Base-by-base conservation (phyloP, 2,329 filamentous ascomycete genomes). In the Colletotrichum gloeosporioides region DNA sequence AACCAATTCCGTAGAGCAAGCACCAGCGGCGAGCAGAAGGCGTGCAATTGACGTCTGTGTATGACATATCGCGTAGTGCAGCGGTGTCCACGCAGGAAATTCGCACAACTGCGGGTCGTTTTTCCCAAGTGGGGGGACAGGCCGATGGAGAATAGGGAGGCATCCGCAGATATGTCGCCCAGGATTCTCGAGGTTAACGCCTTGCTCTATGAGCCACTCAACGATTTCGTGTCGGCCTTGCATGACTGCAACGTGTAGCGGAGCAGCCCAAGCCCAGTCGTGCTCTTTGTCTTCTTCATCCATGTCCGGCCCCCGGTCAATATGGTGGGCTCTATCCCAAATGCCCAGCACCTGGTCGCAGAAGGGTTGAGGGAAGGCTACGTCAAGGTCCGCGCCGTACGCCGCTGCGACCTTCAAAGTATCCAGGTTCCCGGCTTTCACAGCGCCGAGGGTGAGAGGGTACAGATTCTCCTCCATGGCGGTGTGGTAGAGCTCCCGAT, bases 391-490 rank as follows among this genome's bases (percentile, higher is more conserved):
- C 44, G 44, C 44, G 0, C 44, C 44, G 44, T 53, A 53, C n/a
- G 44, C 44, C n/a, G 44, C 44, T 53, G 44, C 44, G 44, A 4
- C n/a, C 3, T 53, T 22, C 4, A 22, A 13, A 53, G 44, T 53
- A 53, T 53, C 44, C 44, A 22, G 2, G 0, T 53, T 53, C 0
- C 44, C n/a, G 2, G n/a, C 3, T 10, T 53, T 8, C 0, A 53
- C 44, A 22, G 44, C 44, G 44, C 44, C 44, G 1, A 53, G 10
- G 1, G 44, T 53, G 0, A 53, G 1, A 53, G 44, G 44, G 44
- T 53, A 53, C n/a, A 8, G 4, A 53, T 22, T 3, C n/a, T 61
- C 25, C 27, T 61, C 1, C 22, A 61, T 61, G 57, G 57, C 3
- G 22, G 15, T 61, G 15, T 16, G 57, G 0, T 61, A 61, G 22